Percentiles rank a stretch among this genome's conserved stretches.
These are phyloP conservation scores for Botryotinia globosa DNA, from an alignment of 2,329 filamentous ascomycete species.

Conservation along the genomic window DNA sequence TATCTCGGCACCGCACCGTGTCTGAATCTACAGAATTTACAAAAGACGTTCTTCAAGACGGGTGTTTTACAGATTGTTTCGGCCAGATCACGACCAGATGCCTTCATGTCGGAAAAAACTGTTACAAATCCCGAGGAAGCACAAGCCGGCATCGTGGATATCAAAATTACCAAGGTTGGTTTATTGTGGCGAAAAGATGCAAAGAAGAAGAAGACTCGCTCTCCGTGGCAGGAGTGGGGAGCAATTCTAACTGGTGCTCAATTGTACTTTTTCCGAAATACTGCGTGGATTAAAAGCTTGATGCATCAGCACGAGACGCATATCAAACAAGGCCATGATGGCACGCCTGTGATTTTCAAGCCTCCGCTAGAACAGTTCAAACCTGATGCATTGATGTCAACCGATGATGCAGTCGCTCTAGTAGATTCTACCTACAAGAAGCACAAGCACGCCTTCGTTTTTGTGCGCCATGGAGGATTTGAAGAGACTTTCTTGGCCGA, in stretches of 20 bases:
- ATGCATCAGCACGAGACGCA: slow-evolving; percentile 86
- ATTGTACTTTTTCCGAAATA: slow-evolving; percentile 93
- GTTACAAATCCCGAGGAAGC: slow-evolving; percentile 81
- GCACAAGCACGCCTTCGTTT: slow-evolving; percentile 92
- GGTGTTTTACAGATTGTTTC: slow-evolving; percentile 94
- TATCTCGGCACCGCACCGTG: slow-evolving; percentile 75
- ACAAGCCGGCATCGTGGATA: slow-evolving; percentile 90
- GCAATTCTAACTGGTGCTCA: slow-evolving; percentile 95
- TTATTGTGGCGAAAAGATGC: slow-evolving; percentile 89
- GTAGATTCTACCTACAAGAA: slow-evolving; percentile 85
- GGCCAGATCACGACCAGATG: slow-evolving; percentile 86
- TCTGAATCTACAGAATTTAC: slow-evolving; percentile 76
- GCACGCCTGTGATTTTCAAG: slow-evolving; percentile 80
- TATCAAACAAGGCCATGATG: slow-evolving; percentile 71
- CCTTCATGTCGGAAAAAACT: slow-evolving; percentile 87
- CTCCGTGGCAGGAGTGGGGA: slow-evolving; percentile 99
- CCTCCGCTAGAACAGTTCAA: slow-evolving; percentile 91
- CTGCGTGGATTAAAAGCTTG: slow-evolving; percentile 84
- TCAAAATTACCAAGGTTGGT: slow-evolving; percentile 95
- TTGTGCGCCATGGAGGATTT: slow-evolving; percentile 79
- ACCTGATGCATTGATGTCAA: slow-evolving; percentile 89
- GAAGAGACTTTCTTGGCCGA: slow-evolving; percentile 92
- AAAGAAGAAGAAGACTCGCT: slow-evolving; percentile 91
- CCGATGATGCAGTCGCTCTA: slow-evolving; percentile 85
- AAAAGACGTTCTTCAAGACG: slow-evolving; percentile 86